These are phyloP conservation scores for Teratosphaeria epicoccoides DNA, from an alignment of 2,329 filamentous ascomycete genomes.

Conservation along the genomic window DNA sequence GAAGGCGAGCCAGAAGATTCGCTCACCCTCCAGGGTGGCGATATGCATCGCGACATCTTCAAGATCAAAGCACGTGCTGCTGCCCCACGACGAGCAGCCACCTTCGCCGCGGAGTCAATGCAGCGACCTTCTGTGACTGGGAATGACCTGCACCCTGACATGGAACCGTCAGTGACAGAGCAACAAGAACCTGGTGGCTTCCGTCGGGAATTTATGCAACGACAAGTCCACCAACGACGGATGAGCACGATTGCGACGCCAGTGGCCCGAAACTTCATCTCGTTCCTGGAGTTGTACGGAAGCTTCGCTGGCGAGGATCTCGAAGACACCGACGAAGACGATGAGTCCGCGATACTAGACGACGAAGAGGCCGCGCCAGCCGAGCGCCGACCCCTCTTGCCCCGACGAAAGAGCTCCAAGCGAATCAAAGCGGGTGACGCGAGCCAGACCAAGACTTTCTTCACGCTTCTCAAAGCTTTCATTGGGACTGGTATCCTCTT, in stretches of 20 bases:
- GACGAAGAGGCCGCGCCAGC: conserved; percentile 45
- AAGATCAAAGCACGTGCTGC: conserved; percentile 53
- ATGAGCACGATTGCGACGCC: conserved; percentile 37
- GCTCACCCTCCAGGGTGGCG: conserved; percentile 60
- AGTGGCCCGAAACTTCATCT: conserved; percentile 60
- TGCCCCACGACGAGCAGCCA: conserved; percentile 46
- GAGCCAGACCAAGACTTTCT: conserved; percentile 61
- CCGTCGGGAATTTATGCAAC: conserved; percentile 41
- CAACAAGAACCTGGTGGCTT: conserved; percentile 42
- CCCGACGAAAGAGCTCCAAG: conserved; percentile 42
- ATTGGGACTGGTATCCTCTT: conserved; percentile 77
- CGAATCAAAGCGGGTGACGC: conserved; percentile 48
- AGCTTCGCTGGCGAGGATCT: conserved; percentile 66
- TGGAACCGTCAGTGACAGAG: background rate
- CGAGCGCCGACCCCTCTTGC: conserved; percentile 53
- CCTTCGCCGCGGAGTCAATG: conserved; percentile 46
- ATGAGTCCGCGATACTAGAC: conserved; percentile 43
- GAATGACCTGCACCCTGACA: conserved; percentile 8
- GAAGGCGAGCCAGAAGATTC: conserved; percentile 46
- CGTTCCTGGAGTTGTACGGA: conserved; percentile 66
- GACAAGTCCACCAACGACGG: conserved; percentile 32
- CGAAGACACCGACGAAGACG: conserved; percentile 49
- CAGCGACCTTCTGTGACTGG: conserved; percentile 16
- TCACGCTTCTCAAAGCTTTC: conserved; percentile 68
- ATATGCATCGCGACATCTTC: conserved; percentile 70